These are phyloP conservation scores for Capniomyces stellatus DNA, from an alignment of 371 early-diverging fungal species.

Conservation along the genomic window DNA sequence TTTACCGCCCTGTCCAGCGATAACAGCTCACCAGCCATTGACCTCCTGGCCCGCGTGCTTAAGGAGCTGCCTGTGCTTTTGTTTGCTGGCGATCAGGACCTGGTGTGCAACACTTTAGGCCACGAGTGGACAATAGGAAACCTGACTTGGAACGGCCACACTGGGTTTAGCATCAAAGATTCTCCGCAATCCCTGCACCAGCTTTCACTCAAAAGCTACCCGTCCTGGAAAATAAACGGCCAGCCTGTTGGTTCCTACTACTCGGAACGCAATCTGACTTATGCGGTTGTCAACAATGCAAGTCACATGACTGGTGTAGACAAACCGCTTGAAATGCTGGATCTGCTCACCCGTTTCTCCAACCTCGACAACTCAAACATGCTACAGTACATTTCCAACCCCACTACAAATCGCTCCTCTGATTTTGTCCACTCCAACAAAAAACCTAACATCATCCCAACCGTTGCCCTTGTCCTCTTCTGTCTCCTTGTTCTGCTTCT, in stretches of 20 bases:
- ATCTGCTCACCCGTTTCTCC: constrained; percentile 20
- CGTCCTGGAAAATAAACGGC: constrained; percentile 16
- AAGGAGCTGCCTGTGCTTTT: constrained; percentile 16
- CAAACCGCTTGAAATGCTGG: constrained; percentile 21
- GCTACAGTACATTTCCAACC: background rate
- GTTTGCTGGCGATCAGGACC: constrained; percentile 24
- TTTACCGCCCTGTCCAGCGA: constrained; percentile 9
- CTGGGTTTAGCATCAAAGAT: constrained; percentile 7
- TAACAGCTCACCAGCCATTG: constrained; percentile 10
- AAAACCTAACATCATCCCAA: no score
- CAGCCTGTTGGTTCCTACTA: constrained; percentile 9
- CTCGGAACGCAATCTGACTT: constrained; percentile 25
- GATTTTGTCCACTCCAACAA: no score
- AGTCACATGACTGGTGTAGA: constrained; percentile 30
- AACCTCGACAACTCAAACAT: constrained; percentile 14
- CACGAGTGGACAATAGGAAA: constrained; percentile 22
- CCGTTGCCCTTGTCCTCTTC: no score
- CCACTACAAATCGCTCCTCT: no score
- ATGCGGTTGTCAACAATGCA: constrained; percentile 19
- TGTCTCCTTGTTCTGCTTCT: no score
- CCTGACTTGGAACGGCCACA: constrained; percentile 20
- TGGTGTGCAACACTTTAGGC: constrained; percentile 23
- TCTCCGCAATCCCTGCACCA: background rate
- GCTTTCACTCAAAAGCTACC: background rate
- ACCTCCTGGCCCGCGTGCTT: constrained; percentile 12